A percentile compares a stretch with the other conserved stretches of the same genome.
Evolutionary conservation across 1,284 basidiomycete genomes (phyloP).

Genomic region (Trametes sp.): DNA sequence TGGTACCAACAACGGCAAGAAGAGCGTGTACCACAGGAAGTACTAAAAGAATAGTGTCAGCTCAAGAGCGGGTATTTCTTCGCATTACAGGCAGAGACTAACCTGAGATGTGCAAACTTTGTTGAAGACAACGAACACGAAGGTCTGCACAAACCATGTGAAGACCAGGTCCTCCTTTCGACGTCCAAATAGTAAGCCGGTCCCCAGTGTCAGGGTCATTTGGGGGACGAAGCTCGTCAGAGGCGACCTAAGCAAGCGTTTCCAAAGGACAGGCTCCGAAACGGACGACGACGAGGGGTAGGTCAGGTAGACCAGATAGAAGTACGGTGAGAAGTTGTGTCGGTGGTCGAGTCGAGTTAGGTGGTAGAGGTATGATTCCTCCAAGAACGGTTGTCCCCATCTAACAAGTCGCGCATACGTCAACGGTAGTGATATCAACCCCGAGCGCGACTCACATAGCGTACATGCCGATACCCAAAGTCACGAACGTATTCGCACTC

Average conservation of each 20-base stretch:
- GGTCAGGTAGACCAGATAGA: slow-evolving; percentile 91
- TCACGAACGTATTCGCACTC: slow-evolving; percentile 74
- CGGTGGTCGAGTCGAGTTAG: slow-evolving; percentile 91
- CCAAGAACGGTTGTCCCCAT: slow-evolving; percentile 93
- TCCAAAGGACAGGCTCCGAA: slow-evolving; percentile 47
- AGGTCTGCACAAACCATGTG: slow-evolving; percentile 93
- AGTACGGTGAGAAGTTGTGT: slow-evolving; percentile 99
- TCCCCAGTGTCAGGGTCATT: slow-evolving; percentile 68
- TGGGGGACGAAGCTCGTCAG: slow-evolving; percentile 80
- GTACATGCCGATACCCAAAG: slow-evolving; percentile 75
- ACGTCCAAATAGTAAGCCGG: slow-evolving; percentile 71
- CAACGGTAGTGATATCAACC: neutral
- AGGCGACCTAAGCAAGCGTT: slow-evolving; percentile 61
- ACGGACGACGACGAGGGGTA: slow-evolving; percentile 53
- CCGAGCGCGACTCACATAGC: slow-evolving; percentile 66
- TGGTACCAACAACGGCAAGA: slow-evolving; percentile 86
- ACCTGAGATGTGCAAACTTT: slow-evolving; percentile 99
- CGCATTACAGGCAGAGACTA: slow-evolving; percentile 34
- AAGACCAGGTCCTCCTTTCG: slow-evolving; percentile 69
- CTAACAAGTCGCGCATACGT: slow-evolving; percentile 48
- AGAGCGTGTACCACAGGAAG: slow-evolving; percentile 96
- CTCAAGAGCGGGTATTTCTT: neutral
- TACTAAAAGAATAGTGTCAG: slow-evolving; percentile 63
- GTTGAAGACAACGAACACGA: slow-evolving; percentile 93
- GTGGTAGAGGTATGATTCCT: slow-evolving; percentile 96